Conservation (phyloP, 768 basidiomycete species). For the Porphyrellus cyaneotinctus region DNA sequence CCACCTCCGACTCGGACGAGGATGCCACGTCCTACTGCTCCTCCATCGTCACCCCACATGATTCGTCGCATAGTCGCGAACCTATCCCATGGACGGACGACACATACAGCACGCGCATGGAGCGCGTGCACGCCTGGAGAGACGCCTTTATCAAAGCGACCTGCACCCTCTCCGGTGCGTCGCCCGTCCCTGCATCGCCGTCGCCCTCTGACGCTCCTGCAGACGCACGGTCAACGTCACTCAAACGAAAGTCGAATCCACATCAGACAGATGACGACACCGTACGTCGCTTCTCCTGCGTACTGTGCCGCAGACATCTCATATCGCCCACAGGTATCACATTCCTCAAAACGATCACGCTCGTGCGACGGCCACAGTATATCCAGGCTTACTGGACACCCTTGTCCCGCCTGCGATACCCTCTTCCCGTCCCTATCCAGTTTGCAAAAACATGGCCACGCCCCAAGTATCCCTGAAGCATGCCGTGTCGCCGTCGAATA, state of each 20-base stretch:
- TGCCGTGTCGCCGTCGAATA: conserved; percentile 74
- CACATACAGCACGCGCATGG: conserved; percentile 53
- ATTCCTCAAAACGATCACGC: conserved; percentile 56
- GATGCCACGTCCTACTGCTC: conserved; percentile 71
- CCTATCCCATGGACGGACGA: conserved; percentile 39
- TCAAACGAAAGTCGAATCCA: conserved; percentile 44
- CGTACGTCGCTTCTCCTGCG: conserved; percentile 28
- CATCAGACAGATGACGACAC: conserved; percentile 39
- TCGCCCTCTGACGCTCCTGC: conserved; percentile 2
- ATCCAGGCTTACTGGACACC: conserved; percentile 44
- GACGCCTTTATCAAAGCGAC: conserved; percentile 50
- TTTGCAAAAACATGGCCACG: conserved; percentile 57
- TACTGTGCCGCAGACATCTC: conserved; percentile 11
- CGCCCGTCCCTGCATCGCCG: not conserved
- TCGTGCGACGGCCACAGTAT: conserved; percentile 37
- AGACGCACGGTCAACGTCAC: conserved; percentile 34
- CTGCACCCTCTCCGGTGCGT: conserved; percentile 41
- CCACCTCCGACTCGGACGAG: conserved; percentile 37
- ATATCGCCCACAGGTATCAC: conserved; percentile 40
- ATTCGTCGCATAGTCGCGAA: conserved; percentile 27
- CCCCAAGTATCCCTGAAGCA: conserved; percentile 56
- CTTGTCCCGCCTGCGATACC: conserved; percentile 74
- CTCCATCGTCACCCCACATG: conserved; percentile 46
- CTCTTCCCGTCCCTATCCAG: conserved; percentile 56
- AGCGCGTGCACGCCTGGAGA: conserved; percentile 70